Evolutionary conservation across 1,284 basidiomycete species (phyloP), one percentile per base, ranked within the genome.

Genomic region (Meira nashicola): DNA sequence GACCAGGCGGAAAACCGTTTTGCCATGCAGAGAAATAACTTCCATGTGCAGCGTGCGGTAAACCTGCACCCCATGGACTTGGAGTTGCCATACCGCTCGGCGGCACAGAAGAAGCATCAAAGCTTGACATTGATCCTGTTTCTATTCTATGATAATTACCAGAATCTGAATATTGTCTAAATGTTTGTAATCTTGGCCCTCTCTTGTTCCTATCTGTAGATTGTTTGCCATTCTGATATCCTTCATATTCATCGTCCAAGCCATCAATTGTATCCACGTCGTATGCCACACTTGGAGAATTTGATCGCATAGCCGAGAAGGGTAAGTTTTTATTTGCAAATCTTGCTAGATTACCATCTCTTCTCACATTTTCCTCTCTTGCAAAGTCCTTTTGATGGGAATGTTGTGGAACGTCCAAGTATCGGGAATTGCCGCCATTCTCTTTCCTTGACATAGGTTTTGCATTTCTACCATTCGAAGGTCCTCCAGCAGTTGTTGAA

Each of bases 311-410:
- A 7, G 23, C 37, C 2, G 28, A 17, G 15, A 58, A 58, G 8
- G 56, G 56, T 14, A 55, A 23, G 39, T 55, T 56, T 17, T 57
- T 33, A n/a, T 58, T 48, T 12, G 56, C 56, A 40, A 58, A 51
- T 28, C 37, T 49, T 12, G 23, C 44, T 39, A 58, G 39, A 14
- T 58, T 47, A 23, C 51, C 37, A 19, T 51, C 15, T 10, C 41
- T 43, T 10, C 41, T 43, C 41, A n/a, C 19, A 6, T 21, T 43
- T 10, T 43, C 19, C 41, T 21, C 41, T 43, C 28, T 8, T 3
- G n/a, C 19, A 10, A 4, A 21, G 10, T n/a, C n/a, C 6, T 10
- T 43, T 43, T 43, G 41, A 15, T 43, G 41, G 15, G 41, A 10
- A n/a, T 21, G 41, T 3, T 3, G 10, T 5, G 41, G 41, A 43